Base-by-base conservation (phyloP, 2,329 filamentous ascomycete genomes). In the Fusarium burgessii region DNA sequence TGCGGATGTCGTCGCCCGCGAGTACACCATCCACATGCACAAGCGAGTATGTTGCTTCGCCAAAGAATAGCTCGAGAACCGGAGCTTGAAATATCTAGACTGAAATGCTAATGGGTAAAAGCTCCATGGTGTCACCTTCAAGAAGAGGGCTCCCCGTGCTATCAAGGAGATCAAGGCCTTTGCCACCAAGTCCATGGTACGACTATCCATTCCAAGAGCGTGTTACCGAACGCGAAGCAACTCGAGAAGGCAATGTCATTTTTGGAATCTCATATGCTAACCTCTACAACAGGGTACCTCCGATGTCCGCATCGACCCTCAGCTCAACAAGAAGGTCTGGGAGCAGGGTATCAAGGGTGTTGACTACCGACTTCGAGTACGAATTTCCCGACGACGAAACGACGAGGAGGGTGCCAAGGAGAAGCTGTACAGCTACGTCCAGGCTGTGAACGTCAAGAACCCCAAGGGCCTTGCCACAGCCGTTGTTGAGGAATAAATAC, bases 301-400 rank as follows among this genome's bases (percentile, higher is more conserved):
- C 81, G 96, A 99, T 84, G 96, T 99, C 87, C 96, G 96, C 80
- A 87, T 99, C 83, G 96, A 99, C 90, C 96, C 96, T 82, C 93
- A 96, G 88, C 88, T 99, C 82, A 99, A 99, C 93, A 99, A 99
- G 93, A 98, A 99, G 91, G 95, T 99, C 84, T 99, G 96, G 96
- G 96, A 99, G 88, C 89, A 92, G 82, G 96, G 96, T 85, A 91
- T 99, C 89, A 99, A 98, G 93, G 97, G 96, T 82, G 95, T 98
- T 78, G 94, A 95, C 78, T 98, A 92, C 93, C 92, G 97, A 86
- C 90, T 99, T 80, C 95, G 96, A 82, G 91, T 99, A 83, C 94
- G 97, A 87, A 98, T 99, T 88, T 97, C 94, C 83, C 94, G 96
- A 87, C 97, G 97, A 92, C 94, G 96, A 91, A 99, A 99, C 88